Percentiles rank a stretch among this genome's conserved stretches.
These are phyloP conservation scores for Boletales sp. DNA, from an alignment of 768 basidiomycete species.

Conservation along the genomic window DNA sequence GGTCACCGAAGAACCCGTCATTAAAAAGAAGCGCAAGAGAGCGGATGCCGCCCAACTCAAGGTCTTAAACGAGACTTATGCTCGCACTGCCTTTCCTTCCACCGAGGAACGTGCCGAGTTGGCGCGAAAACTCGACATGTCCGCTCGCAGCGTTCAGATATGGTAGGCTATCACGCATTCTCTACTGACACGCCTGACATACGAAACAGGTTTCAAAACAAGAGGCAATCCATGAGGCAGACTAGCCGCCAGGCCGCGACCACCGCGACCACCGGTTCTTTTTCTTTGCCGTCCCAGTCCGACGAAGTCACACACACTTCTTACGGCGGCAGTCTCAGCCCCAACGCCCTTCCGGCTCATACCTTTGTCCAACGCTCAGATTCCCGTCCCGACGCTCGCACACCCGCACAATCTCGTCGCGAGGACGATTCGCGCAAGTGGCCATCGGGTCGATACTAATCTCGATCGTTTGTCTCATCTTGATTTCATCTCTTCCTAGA, in stretches of 20 bases:
- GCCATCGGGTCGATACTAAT: slow-evolving; percentile 44
- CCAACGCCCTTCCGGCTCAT: slow-evolving; percentile 27
- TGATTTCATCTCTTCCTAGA: slow-evolving; percentile 34
- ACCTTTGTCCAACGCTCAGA: slow-evolving; percentile 43
- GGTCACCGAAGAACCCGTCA: slow-evolving; percentile 58
- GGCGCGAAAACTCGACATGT: slow-evolving; percentile 78
- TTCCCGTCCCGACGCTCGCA: slow-evolving; percentile 30
- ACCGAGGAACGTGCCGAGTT: slow-evolving; percentile 80
- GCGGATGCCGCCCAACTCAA: slow-evolving; percentile 79
- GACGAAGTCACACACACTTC: slow-evolving; percentile 32
- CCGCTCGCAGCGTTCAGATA: slow-evolving; percentile 81
- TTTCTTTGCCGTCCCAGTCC: slow-evolving; percentile 38
- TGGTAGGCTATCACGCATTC: slow-evolving; percentile 48
- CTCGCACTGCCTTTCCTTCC: slow-evolving; percentile 81
- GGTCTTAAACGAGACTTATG: slow-evolving; percentile 76
- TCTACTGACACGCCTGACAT: slow-evolving; percentile 17
- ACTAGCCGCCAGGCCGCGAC: slow-evolving; percentile 62
- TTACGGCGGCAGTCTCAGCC: slow-evolving; percentile 34
- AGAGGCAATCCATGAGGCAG: slow-evolving; percentile 79
- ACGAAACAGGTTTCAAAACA: slow-evolving; percentile 76
- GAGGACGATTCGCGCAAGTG: slow-evolving; percentile 48
- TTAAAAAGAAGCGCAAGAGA: slow-evolving; percentile 87
- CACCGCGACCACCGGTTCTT: slow-evolving; percentile 40
- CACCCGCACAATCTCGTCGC: slow-evolving; percentile 40
- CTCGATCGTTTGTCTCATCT: slow-evolving; percentile 29